Percentiles rank a stretch among this genome's conserved stretches.
Conservation (phyloP, 176 grass and related monocot species). For the Lolium rigidum region DNA sequence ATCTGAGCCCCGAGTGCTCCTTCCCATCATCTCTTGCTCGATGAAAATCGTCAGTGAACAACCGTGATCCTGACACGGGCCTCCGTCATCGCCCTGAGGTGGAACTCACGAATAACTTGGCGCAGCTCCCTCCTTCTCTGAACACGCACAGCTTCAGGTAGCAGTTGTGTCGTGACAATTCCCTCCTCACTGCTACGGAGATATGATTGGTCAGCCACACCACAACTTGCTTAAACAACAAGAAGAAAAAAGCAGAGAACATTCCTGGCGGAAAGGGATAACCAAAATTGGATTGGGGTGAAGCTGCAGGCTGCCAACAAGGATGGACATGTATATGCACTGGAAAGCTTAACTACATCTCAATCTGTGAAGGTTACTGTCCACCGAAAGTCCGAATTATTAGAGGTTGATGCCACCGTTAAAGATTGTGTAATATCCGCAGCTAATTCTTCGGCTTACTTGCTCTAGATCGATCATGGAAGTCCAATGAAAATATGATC, state of each 20-base stretch:
- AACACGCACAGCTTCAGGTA: too few relatives aligned
- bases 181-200: neutral
- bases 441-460: neutral
- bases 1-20: too few relatives aligned
- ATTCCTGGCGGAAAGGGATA: neutral
- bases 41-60: too few relatives aligned
- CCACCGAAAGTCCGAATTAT: constrained; percentile 41
- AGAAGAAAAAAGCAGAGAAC: neutral
- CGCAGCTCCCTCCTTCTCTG: too few relatives aligned
- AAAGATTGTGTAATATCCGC: neutral
- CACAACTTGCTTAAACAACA: constrained; percentile 22
- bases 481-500: neutral
- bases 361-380: neutral
- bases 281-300: neutral
- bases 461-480: neutral
- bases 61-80: too few relatives aligned
- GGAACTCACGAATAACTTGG: too few relatives aligned
- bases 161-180: too few relatives aligned
- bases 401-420: neutral
- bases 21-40: too few relatives aligned
- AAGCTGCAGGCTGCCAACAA: neutral
- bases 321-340: neutral
- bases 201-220: neutral
- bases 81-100: too few relatives aligned
- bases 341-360: neutral